A percentile compares a stretch with the other conserved stretches of the same genome.
Conservation (phyloP, 2,329 filamentous ascomycete genomes). For the Bipolaris victoriae region DNA sequence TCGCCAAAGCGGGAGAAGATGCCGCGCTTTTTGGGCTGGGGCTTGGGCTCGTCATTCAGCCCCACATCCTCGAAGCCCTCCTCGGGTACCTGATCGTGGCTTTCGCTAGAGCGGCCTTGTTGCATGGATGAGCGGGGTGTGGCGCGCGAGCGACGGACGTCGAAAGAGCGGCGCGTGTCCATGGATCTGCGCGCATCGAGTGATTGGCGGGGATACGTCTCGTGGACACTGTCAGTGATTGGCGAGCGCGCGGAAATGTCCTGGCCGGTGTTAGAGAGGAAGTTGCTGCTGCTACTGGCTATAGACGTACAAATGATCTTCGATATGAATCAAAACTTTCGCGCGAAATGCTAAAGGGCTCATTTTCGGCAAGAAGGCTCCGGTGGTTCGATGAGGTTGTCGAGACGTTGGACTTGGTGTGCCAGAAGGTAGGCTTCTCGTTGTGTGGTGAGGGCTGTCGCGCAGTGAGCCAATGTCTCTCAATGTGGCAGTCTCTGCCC, state of each 20-base stretch:
- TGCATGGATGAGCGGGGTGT: slow-evolving; percentile 67
- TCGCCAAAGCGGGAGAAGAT: slow-evolving; percentile 85
- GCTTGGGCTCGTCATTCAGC: slow-evolving; percentile 75
- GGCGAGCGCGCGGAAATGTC: slow-evolving; percentile 91
- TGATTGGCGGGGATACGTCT: slow-evolving; percentile 60
- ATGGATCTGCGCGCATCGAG: slow-evolving; percentile 73
- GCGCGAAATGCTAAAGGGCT: slow-evolving; percentile 92
- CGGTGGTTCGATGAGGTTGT: slow-evolving; percentile 63
- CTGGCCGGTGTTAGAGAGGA: slow-evolving; percentile 59
- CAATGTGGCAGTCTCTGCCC: neutral
- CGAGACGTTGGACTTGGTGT: slow-evolving; percentile 55
- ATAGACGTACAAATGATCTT: slow-evolving; percentile 82
- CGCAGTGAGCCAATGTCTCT: slow-evolving; percentile 28
- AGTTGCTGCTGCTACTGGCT: neutral
- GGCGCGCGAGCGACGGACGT: slow-evolving; percentile 58
- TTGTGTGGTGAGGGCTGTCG: slow-evolving; percentile 77
- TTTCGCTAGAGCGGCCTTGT: slow-evolving; percentile 63
- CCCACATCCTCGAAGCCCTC: slow-evolving; percentile 91
- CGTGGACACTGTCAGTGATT: slow-evolving; percentile 62
- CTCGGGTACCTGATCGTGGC: slow-evolving; percentile 68
- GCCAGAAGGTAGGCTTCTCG: slow-evolving; percentile 84
- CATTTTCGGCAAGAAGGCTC: slow-evolving; percentile 77
- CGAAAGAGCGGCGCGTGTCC: slow-evolving; percentile 69
- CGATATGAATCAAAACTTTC: slow-evolving; percentile 98
- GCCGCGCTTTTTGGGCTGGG: slow-evolving; percentile 71